phyloP scores from a whole-genome alignment of 441 rosid species.

The Euphorbia celastroides region DNA sequence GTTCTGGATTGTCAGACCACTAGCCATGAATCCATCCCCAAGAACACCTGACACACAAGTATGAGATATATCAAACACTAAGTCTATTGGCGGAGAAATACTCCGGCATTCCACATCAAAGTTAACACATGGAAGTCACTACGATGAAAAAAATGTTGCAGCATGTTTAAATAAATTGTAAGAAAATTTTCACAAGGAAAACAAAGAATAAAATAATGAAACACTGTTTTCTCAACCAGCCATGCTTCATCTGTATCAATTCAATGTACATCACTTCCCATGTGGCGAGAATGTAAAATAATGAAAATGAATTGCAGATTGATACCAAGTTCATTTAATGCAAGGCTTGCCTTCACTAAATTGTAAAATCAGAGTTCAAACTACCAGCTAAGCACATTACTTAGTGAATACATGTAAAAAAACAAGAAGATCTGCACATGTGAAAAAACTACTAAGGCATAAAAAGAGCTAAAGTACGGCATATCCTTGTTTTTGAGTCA shows the following conservation, averaged over 20 bases:
- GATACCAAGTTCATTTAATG: not conserved
- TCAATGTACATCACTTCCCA: not conserved
- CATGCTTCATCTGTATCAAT: not conserved
- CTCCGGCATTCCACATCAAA: not conserved
- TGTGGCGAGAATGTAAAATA: not conserved
- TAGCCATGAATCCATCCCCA: slow-evolving; percentile 95
- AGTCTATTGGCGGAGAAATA: not conserved
- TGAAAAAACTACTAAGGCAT: not conserved
- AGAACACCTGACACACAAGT: slow-evolving; percentile 45
- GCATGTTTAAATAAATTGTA: not conserved
- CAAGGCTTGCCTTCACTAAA: not conserved
- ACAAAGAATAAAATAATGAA: not conserved
- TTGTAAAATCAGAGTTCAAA: not conserved
- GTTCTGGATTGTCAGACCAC: slow-evolving; percentile 67
- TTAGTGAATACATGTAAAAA: not conserved
- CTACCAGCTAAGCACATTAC: not conserved
- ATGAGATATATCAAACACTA: not conserved
- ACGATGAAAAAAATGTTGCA: not conserved
- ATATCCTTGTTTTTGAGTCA: not conserved
- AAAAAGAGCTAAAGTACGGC: not conserved
- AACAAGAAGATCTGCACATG: not conserved
- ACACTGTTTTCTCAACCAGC: not conserved
- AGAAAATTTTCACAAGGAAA: not conserved
- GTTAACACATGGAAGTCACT: not conserved
- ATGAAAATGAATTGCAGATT: not conserved